Evolutionary conservation across 2,329 filamentous ascomycete genomes (phyloP), one percentile per base, ranked within the genome.

Genomic region (Calonectria fujianensis): DNA sequence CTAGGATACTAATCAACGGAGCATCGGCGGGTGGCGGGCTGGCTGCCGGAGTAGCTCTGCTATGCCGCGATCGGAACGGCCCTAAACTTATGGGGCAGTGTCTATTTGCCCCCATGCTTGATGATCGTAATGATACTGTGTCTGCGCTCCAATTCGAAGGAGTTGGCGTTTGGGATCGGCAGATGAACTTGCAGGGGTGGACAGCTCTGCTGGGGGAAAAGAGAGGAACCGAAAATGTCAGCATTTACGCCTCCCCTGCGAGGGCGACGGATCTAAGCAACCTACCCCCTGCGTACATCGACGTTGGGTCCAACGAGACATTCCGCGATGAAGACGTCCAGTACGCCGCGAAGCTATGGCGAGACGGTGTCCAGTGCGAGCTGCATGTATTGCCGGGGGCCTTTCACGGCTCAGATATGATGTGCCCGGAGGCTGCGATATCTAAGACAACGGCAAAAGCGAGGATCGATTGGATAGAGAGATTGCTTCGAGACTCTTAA

Each of bases 21-120:
- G 75, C 72, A 3, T 75, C 70, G 6, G 76, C 76, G 6, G 76
- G 77, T 4, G 75, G 70, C 5, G 73, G 68, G 2, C 45, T 78
- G 4, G 65, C 77, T 13, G 70, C 77, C 2, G 75, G 70, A 0
- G 63, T 52, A 1, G 61, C 73, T 6, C 6, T 78, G 39, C 64
- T 78, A 27, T 70, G 65, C 0, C 59, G 76, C 16, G 75, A 77
- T 9, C 69, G 59, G 0, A 27, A 61, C 5, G 24, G 52, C 0
- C 76, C 75, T n/a, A 59, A 69, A 0, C 31, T 74, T 18, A 61
- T 69, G 6, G 75, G 73, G 14, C 76, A 77, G 18, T 14, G 74
- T 2, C 68, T 78, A 1, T 27, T 77, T 2, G 74, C 70, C 2
- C 76, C 77, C 1, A 78, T 78, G 77, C n/a, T 78, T 0, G 76